These are phyloP conservation scores for Amanita muscaria DNA, from an alignment of 768 basidiomycete genomes.

Conservation along the genomic window DNA sequence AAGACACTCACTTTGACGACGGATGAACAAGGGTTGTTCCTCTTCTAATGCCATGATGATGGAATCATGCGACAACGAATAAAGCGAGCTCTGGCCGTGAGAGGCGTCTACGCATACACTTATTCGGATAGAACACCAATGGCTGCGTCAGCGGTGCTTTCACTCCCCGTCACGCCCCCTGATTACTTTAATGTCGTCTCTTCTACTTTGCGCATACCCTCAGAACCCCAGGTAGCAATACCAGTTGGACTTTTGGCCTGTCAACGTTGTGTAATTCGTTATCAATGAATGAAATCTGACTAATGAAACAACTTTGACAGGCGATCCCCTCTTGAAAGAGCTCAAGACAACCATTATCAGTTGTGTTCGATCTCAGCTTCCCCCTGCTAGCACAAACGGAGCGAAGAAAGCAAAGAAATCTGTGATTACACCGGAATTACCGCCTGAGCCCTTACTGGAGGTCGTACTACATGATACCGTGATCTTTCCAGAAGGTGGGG, in stretches of 20 bases:
- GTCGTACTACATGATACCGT: slow-evolving; percentile 68
- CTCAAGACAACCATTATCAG: slow-evolving; percentile 51
- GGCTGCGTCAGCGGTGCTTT: slow-evolving; percentile 36
- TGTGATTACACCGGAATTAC: slow-evolving; percentile 36
- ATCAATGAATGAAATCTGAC: not conserved
- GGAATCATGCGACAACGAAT: no score
- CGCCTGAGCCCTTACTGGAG: slow-evolving; percentile 45
- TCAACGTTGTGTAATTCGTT: slow-evolving; percentile 41
- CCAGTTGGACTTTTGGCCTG: slow-evolving; percentile 76
- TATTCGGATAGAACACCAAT: no score
- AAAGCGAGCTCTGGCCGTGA: no score
- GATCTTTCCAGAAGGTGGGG: slow-evolving; percentile 77
- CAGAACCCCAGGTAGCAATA: slow-evolving; percentile 39
- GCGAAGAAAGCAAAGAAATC: slow-evolving; percentile 48
- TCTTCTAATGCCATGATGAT: slow-evolving; percentile 4
- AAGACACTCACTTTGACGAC: not conserved
- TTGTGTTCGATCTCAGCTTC: slow-evolving; percentile 37
- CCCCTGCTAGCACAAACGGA: slow-evolving; percentile 25
- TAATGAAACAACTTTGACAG: slow-evolving; percentile 23
- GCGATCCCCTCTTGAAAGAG: slow-evolving; percentile 58
- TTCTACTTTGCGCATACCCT: slow-evolving; percentile 44
- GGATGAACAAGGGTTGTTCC: not conserved
- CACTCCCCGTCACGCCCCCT: slow-evolving; percentile 36
- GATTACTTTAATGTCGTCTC: slow-evolving; percentile 64
- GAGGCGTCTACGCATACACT: no score